Conservation (phyloP, 202 grass and related monocot genomes). For the Carex arenaria region DNA sequence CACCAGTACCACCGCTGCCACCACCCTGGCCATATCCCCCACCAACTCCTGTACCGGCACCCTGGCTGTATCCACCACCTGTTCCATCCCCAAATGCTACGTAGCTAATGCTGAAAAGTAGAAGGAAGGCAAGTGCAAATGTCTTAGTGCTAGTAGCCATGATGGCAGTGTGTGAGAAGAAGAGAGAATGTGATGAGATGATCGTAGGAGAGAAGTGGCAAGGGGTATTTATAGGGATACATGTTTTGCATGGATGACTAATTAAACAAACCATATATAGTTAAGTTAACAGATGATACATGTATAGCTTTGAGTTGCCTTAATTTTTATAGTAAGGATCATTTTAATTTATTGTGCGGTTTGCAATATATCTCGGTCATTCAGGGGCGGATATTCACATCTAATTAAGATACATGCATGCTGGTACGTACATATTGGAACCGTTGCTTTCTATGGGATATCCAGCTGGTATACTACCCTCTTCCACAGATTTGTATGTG, state of each 20-base stretch:
- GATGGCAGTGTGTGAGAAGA: background rate
- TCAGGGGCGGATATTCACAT: too few relatives aligned
- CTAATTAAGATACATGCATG: too few relatives aligned
- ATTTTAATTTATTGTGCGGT: too few relatives aligned
- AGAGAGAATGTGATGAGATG: slow-evolving; percentile 14
- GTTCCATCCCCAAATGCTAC: slow-evolving; percentile 11
- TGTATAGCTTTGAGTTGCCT: background rate
- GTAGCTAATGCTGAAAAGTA: background rate
- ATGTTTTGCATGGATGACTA: background rate
- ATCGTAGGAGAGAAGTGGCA: background rate
- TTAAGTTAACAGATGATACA: background rate
- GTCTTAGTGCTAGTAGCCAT: slow-evolving; percentile 11
- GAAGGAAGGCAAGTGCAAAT: slow-evolving; percentile 12
- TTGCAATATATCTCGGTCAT: too few relatives aligned
- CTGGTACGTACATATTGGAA: too few relatives aligned
- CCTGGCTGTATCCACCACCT: background rate
- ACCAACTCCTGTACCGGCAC: slow-evolving; percentile 14
- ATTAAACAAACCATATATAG: background rate
- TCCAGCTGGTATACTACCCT: too few relatives aligned
- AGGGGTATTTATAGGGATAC: slow-evolving; percentile 6
- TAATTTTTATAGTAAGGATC: too few relatives aligned
- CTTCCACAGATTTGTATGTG: too few relatives aligned
- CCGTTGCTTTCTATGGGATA: too few relatives aligned
- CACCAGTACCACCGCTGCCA: background rate
- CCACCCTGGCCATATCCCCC: background rate